Base-by-base conservation (phyloP, 306 rosid genomes). In the Luffa aegyptiaca region DNA sequence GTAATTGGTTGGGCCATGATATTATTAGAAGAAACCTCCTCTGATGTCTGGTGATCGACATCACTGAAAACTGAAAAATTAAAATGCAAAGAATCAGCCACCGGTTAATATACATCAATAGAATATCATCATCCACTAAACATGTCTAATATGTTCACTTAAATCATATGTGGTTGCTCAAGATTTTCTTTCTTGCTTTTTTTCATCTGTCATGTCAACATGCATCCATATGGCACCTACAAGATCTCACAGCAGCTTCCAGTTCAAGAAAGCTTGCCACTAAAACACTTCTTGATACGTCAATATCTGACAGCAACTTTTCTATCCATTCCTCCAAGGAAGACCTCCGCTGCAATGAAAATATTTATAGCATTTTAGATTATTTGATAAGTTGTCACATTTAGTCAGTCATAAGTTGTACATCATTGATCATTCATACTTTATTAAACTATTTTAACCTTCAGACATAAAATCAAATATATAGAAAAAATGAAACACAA, bases 161-260 rank as follows among this genome's bases (percentile, higher is more conserved):
- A 35, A 31, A 74, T 52, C 62, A 35, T 12, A 9, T 8, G 8
- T 52, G 31, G 63, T 74, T 49, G 31, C 16, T 74, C 78, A 74
- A 74, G 33, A 33, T 49, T 74, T 74, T 49, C 6, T 31, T 73
- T 73, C 21, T 48, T 48, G 26, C 8, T 16, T 46, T 71, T 49
- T 72, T 48, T 33, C 49, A n/a, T 46, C 31, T 73, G 8, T 46
- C 59, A 12, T 21, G 39, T 72, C 58, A 26, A 12, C 77, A 74
- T 80, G 80, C 64, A 49, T 65, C 66, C 75, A 83, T 79, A 81
- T 76, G 81, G 86, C 84, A 87, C 92, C 79, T 88, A 95, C 98
- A 87, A 45, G 92, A 88, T 83, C 98, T 89, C 82, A 88, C 98
- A 82, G 97, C 92, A 82, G 97, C 97, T 90, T 95, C 98, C 51